phyloP scores from a whole-genome alignment of 2,329 filamentous ascomycete genomes.

The Pseudopyricularia cyperi region DNA sequence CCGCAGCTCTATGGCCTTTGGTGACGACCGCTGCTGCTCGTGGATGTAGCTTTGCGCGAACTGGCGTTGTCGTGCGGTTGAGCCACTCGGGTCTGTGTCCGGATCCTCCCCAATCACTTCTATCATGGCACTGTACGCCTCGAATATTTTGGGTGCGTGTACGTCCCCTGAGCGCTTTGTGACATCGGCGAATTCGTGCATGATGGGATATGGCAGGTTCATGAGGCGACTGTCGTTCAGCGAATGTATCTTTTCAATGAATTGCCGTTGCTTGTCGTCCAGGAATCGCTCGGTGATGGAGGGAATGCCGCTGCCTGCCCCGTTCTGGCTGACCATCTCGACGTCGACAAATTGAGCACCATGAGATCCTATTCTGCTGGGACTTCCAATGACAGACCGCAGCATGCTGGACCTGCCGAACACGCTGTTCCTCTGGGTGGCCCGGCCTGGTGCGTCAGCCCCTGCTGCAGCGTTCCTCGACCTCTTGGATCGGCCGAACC shows the following conservation, averaged over 20 bases:
- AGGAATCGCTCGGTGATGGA: slow-evolving; percentile 62
- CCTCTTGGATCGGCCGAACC: slow-evolving; percentile 41
- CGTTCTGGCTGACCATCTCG: slow-evolving; percentile 40
- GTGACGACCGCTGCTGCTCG: slow-evolving; percentile 49
- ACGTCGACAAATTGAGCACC: slow-evolving; percentile 56
- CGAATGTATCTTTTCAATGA: slow-evolving; percentile 64
- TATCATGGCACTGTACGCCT: slow-evolving; percentile 72
- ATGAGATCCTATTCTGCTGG: slow-evolving; percentile 54
- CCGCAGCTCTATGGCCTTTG: slow-evolving; percentile 51
- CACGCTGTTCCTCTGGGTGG: slow-evolving; percentile 34
- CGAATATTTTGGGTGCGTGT: slow-evolving; percentile 60
- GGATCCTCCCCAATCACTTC: slow-evolving; percentile 64
- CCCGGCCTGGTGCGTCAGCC: slow-evolving; percentile 7
- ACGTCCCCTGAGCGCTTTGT: slow-evolving; percentile 58
- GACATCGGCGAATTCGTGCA: slow-evolving; percentile 63
- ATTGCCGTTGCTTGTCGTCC: slow-evolving; percentile 72
- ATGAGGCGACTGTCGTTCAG: slow-evolving; percentile 65
- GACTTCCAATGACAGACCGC: slow-evolving; percentile 76
- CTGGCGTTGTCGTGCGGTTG: slow-evolving; percentile 59
- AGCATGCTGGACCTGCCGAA: slow-evolving; percentile 57
- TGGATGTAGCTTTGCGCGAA: slow-evolving; percentile 69
- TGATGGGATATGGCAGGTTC: slow-evolving; percentile 54
- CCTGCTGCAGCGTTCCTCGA: slow-evolving; percentile 14
- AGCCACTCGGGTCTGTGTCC: slow-evolving; percentile 44
- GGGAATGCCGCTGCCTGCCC: slow-evolving; percentile 29